Conservation (phyloP, 148 eudicot genomes). For the Linanthus parryae region DNA sequence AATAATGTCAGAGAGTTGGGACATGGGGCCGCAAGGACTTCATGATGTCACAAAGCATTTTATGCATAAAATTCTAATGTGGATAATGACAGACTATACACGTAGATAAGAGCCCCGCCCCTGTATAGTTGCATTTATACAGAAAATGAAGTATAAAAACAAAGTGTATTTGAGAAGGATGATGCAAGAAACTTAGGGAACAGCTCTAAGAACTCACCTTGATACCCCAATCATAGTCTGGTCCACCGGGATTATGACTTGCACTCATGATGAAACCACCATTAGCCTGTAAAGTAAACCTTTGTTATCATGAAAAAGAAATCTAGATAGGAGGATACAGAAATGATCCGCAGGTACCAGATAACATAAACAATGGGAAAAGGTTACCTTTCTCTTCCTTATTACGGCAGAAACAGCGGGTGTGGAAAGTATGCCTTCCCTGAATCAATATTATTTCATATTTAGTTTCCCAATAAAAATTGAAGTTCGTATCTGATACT, state of each 20-base stretch:
- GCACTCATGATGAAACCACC: conserved; percentile 99
- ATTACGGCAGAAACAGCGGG: conserved; percentile 99
- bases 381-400: conserved; percentile 75
- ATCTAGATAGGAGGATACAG: background rate
- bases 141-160: background rate
- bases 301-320: conserved; percentile 1
- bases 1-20: conserved; percentile 11
- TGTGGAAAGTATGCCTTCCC: conserved; percentile 92
- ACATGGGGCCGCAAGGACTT: background rate
- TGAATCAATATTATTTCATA: conserved; percentile 26
- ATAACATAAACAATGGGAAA: conserved; percentile 7
- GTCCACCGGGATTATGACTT: conserved; percentile 99
- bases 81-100: too few relatives aligned
- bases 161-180: background rate
- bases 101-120: too few relatives aligned
- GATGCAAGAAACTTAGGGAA: conserved; percentile 5
- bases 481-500: background rate
- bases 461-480: conserved; percentile 5
- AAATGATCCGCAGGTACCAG: background rate
- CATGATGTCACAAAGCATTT: conserved; percentile 1
- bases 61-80: background rate
- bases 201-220: conserved; percentile 54
- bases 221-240: conserved; percentile 98
- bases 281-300: conserved; percentile 57
- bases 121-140: too few relatives aligned